Base-by-base conservation (phyloP, 2,329 filamentous ascomycete genomes). In the Pseudopyrenochaeta lycopersici region DNA sequence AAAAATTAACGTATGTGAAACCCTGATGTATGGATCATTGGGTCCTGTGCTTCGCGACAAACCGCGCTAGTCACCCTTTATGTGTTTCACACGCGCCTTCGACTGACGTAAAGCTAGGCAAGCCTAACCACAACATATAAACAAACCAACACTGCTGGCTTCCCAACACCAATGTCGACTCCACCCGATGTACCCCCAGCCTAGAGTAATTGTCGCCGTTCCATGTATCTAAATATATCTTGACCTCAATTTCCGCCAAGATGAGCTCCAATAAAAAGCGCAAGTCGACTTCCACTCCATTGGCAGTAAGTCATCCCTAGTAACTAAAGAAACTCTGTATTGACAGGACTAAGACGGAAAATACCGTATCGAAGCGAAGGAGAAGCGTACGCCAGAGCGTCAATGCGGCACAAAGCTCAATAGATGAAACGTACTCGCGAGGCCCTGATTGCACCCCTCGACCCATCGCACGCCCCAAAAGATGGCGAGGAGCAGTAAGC, bases 1-100 rank as follows among this genome's bases (percentile, higher is more conserved):
- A n/a, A n/a, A n/a, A n/a, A n/a, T 27, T 4, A 27, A 27, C 4
- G 23, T 27, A 27, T 9, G 23, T 5, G 23, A 27, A 9, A 27
- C 4, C 9, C 36, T 2, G 36, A 23, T 39, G 12, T 23, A 18
- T 2, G 30, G 27, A 17, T 30, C n/a, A 42, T 42, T 31, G 14
- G 44, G 27, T 40, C 39, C 40, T 43, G 27, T 50, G 51, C 53
- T 49, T 41, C 35, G 51, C 40, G 18, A 36, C 51, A 48, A 58
- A 51, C 40, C 54, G 15, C 54, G 51, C 54, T 58, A 55, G 51
- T 47, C 43, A 48, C 15, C 47, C 31, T 45, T 39, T 43, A 49
- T 51, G 54, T 51, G 54, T 54, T 47, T 46, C 47, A 32, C 18
- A 51, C 54, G 52, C 51, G 54, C 43, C 47, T 23, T 12, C 15